Conservation (phyloP, 2,329 filamentous ascomycete genomes). For the Clarireedia paspali region DNA sequence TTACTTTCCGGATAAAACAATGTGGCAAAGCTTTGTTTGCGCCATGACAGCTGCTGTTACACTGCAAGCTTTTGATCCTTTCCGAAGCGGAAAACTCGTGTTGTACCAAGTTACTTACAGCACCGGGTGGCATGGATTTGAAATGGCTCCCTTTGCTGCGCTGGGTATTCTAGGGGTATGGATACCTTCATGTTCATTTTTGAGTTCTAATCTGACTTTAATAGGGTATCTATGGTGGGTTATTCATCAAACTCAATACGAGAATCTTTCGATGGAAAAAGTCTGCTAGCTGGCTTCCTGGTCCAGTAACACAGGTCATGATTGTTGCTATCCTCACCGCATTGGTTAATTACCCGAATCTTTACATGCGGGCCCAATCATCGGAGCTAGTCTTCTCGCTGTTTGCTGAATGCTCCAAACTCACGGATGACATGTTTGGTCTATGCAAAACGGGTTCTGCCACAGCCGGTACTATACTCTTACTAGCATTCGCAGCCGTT, state of each 20-base stretch:
- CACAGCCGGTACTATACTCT: constrained; percentile 71
- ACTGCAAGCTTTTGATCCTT: constrained; percentile 87
- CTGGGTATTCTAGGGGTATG: constrained; percentile 73
- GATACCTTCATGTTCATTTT: not conserved
- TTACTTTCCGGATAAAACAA: constrained; percentile 97
- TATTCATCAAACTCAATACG: constrained; percentile 96
- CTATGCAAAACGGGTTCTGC: constrained; percentile 83
- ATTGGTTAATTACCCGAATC: constrained; percentile 88
- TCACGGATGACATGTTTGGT: constrained; percentile 78
- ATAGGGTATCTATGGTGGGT: constrained; percentile 80
- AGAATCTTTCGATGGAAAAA: constrained; percentile 74
- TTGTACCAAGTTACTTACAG: constrained; percentile 94
- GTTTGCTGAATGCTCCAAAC: constrained; percentile 81
- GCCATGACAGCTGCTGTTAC: constrained; percentile 98
- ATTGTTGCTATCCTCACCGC: constrained; percentile 76
- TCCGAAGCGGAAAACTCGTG: constrained; percentile 90
- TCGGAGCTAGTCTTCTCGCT: constrained; percentile 87
- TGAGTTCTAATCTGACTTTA: constrained; percentile 12
- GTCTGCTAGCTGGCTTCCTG: constrained; percentile 53
- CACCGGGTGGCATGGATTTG: constrained; percentile 87
- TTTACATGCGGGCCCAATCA: constrained; percentile 89
- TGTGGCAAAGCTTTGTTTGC: constrained; percentile 99
- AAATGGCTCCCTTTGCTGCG: constrained; percentile 78
- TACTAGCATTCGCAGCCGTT: constrained; percentile 73
- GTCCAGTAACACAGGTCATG: constrained; percentile 72